These are phyloP conservation scores for Pilasporangium apinafurcum DNA, from an alignment of 352 stramenopile genomes.

Conservation along the genomic window DNA sequence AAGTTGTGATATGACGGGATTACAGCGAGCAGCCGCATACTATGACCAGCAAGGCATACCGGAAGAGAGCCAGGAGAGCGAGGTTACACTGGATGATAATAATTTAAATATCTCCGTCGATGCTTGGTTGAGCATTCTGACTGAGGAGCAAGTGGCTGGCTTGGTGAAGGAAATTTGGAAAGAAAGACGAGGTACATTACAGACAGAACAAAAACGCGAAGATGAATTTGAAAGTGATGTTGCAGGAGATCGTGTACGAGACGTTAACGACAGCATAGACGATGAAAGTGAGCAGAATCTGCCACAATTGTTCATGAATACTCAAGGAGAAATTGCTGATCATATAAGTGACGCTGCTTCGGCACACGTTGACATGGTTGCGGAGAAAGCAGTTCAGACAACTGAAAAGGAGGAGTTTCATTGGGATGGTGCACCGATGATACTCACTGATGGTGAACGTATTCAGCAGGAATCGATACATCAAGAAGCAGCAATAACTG, in stretches of 20 bases:
- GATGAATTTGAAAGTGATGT: neutral
- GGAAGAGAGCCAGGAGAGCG: too few species aligned
- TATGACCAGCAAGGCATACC: conserved; percentile 19
- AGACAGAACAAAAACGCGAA: neutral
- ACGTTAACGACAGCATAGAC: too few species aligned
- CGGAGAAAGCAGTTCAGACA: conserved; percentile 22
- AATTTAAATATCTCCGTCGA: too few species aligned
- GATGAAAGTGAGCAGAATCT: too few species aligned
- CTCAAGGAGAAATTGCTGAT: conserved; percentile 16
- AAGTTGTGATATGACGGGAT: conserved; percentile 20
- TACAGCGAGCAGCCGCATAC: conserved; percentile 27
- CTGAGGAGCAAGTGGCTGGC: conserved; percentile 35
- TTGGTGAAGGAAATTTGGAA: conserved; percentile 39
- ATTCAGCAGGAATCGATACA: too few species aligned
- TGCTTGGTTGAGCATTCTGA: conserved; percentile 29
- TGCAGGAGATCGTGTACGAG: too few species aligned
- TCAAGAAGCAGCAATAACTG: too few species aligned
- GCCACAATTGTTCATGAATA: neutral
- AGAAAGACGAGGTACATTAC: conserved; percentile 8
- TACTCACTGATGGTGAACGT: too few species aligned
- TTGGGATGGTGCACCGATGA: too few species aligned
- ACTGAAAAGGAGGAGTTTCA: conserved; percentile 2
- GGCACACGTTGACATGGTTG: neutral
- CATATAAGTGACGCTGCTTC: conserved; percentile 16
- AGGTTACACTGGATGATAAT: too few species aligned